Evolutionary conservation across 441 rosid species (phyloP), one percentile per base, ranked within the genome.

Genomic region (Kokia cookei): DNA sequence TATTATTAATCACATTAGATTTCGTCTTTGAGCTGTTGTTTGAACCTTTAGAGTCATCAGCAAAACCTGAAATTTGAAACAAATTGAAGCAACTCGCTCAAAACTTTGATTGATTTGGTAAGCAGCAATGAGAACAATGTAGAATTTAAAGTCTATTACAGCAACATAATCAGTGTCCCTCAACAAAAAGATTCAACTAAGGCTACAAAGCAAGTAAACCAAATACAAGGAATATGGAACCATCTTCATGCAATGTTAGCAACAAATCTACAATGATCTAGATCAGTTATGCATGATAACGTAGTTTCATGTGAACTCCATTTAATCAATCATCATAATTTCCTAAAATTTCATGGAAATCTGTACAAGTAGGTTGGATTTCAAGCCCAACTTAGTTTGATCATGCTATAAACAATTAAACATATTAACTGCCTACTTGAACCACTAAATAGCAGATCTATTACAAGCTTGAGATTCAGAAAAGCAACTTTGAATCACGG

Each of bases 1-100:
- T 78, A 65, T 79, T 75, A 59, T 77, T 69, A 43, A 79, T 68
- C 72, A 80, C 80, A 73, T 82, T 85, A 45, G 75, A 37, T 64
- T 85, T 84, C 14, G 80, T 40, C 60, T 82, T 86, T 35, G 90
- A 66, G 40, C 76, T 88, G 26, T 83, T 77, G 64, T 84, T 80
- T 6, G 91, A 77, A 69, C 79, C 73, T 13, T 85, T 79, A 12
- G 88, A 74, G 45, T 84, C 93, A 82, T 80, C 87, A 10, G 89
- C 80, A 26, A 84, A 73, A 67, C 89, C 99, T 96, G 83, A 26
- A 71, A 67, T 27, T 9, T 7, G 72, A 0, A 29, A 53, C 2
- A 73, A 37, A 9, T 19, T 14, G 9, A 22, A 35, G 17, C 53
- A 50, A 43, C 69, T 22, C 4, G 61, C 5, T 14, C 45, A 72